Percentiles rank a stretch among this genome's conserved stretches.
Evolutionary conservation across 495 filamentous ascomycete genomes (phyloP).

Genomic region (Cercophora scortea): DNA sequence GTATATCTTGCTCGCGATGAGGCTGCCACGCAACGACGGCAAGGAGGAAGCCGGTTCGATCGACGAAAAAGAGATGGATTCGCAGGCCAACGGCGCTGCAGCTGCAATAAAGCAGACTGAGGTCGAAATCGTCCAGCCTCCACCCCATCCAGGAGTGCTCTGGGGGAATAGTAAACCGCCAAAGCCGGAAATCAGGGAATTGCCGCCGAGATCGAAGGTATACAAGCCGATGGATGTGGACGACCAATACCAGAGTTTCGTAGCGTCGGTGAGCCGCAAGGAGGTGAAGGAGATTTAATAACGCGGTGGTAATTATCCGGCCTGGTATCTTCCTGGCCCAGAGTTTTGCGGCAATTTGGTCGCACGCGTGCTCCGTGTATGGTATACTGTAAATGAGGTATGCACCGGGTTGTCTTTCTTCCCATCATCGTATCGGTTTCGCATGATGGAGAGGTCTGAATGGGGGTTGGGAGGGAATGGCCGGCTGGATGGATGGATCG

Average conservation of each 20-base stretch:
- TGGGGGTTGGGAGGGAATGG: no score
- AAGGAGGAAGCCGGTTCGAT: slow-evolving; percentile 6
- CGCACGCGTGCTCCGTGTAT: no score
- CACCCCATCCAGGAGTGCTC: slow-evolving; percentile 24
- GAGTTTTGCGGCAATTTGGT: no score
- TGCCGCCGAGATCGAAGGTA: slow-evolving; percentile 22
- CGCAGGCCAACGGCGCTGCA: not conserved
- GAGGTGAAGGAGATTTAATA: slow-evolving; percentile 11
- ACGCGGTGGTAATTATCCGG: not conserved
- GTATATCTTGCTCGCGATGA: slow-evolving; percentile 59
- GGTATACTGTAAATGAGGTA: no score
- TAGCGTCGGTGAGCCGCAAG: slow-evolving; percentile 28
- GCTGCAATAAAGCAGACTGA: not conserved
- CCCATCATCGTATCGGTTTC: no score
- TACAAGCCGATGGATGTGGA: slow-evolving; percentile 25
- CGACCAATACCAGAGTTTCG: slow-evolving; percentile 42
- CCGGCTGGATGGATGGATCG: no score
- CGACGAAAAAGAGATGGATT: slow-evolving; percentile 21
- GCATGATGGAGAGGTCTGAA: no score
- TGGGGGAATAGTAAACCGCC: slow-evolving; percentile 33
- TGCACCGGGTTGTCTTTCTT: no score
- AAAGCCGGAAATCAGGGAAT: slow-evolving; percentile 15
- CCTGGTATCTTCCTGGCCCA: no score
- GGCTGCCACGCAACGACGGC: slow-evolving; percentile 44
- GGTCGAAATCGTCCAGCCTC: not conserved